Base-by-base conservation (phyloP, 2,329 filamentous ascomycete species). In the Coleophoma crateriformis region DNA sequence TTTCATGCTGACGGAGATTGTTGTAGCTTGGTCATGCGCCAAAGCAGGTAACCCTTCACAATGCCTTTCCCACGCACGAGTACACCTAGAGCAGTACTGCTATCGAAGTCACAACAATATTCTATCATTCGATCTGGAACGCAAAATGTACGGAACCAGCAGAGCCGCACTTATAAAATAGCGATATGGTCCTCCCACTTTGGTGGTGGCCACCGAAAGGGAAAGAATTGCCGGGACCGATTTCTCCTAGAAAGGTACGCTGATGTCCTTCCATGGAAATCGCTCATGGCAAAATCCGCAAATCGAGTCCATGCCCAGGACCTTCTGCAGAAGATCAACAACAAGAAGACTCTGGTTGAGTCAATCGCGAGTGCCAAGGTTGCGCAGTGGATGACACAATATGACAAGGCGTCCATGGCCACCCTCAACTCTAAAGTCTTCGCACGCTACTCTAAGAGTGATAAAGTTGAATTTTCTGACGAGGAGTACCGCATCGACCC, bases 401-500 rank as follows among this genome's bases (percentile, higher is more conserved):
- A 17, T 17, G 35, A 38, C 2, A 14, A 17, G 15, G 35, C 35
- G 5, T 14, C 15, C 6, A 14, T 38, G 5, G 12, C 6, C 35
- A 14, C 14, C 15, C 22, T 37, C 38, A 19, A 20, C 19, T 20
- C 45, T 5, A 38, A 37, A 32, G 20, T 19, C 3, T 46, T 68
- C 45, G 62, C 64, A 19, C 58, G 65, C 15, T 53, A 57, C 27
- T 46, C 33, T 47, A 11, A 17, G 38, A 35, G 51, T 17, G 38
- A 49, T 7, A 46, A 45, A 13, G 38, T 17, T 58, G 32, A 55
- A 60, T 34, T 61, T 63, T 4, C 51, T 63, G 11, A 20, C n/a
- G 41, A 44, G 10, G 69, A 69, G 8, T 74, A 71, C 44, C 62
- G 70, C 17, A 81, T 83, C 40, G 79, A 83, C 50, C 79, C 79